A percentile compares a stretch with the other conserved stretches of the same genome.
Evolutionary conservation across 768 basidiomycete genomes (phyloP).

Genomic region (Xanthoconium stramineum): DNA sequence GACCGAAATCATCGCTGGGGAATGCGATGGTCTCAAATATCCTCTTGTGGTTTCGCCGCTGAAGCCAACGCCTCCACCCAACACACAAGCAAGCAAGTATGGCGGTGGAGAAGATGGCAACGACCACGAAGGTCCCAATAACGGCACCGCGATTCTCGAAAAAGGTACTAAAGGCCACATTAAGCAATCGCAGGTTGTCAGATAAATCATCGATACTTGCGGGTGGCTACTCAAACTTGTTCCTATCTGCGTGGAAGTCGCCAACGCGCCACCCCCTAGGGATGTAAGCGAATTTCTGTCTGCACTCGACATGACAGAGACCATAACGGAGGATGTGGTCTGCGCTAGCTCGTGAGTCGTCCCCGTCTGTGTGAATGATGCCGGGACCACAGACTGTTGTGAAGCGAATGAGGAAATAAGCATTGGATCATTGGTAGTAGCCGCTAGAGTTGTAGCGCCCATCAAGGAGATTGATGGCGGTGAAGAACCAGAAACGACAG

Average conservation of each 20-base stretch:
- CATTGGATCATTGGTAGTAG: not conserved
- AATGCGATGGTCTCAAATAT: slow-evolving; percentile 39
- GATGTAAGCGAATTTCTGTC: slow-evolving; percentile 33
- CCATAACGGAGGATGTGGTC: slow-evolving; percentile 37
- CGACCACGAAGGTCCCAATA: slow-evolving; percentile 68
- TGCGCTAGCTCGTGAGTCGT: slow-evolving; percentile 38
- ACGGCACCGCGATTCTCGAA: slow-evolving; percentile 66
- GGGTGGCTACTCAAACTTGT: slow-evolving; percentile 18
- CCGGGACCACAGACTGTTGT: not conserved
- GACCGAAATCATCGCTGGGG: slow-evolving; percentile 25
- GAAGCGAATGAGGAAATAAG: not conserved
- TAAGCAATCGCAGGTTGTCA: not conserved
- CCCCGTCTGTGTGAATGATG: slow-evolving; percentile 32
- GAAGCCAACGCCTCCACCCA: slow-evolving; percentile 37
- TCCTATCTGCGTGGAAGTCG: slow-evolving; percentile 44
- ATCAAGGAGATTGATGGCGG: not conserved
- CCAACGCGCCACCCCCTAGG: slow-evolving; percentile 36
- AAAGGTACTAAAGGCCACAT: slow-evolving; percentile 41
- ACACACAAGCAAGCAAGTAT: slow-evolving; percentile 42
- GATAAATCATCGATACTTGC: slow-evolving; percentile 20
- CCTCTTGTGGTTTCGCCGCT: slow-evolving; percentile 33
- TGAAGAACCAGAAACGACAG: slow-evolving; percentile 1
- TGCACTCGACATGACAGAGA: slow-evolving; percentile 37
- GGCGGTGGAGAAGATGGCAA: slow-evolving; percentile 54
- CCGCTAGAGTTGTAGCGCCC: not conserved